Conservation (phyloP, 2,329 filamentous ascomycete species). For the Colletotrichum tropicicola region DNA sequence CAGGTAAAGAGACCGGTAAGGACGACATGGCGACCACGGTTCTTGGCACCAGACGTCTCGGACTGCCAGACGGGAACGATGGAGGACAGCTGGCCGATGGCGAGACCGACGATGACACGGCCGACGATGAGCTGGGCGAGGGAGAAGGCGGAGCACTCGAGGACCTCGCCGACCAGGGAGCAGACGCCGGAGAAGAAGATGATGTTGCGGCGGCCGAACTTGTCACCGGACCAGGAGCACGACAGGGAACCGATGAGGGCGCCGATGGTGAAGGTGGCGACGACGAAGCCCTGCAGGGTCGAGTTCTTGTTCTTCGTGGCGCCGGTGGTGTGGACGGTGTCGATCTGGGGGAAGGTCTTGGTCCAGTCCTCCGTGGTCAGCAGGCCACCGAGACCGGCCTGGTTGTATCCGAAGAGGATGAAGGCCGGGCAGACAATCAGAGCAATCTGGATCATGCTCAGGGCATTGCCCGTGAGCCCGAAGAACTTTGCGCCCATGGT, state of each 20-base stretch:
- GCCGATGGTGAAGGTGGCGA: conserved; percentile 47
- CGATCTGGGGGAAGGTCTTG: conserved; percentile 47
- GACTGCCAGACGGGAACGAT: conserved; percentile 52
- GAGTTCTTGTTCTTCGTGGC: conserved; percentile 40
- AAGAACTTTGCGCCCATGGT: conserved; percentile 33
- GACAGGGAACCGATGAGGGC: conserved; percentile 46
- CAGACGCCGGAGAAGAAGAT: conserved; percentile 41
- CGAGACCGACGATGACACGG: conserved; percentile 50
- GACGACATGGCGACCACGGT: conserved; percentile 53
- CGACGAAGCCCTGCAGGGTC: conserved; percentile 47
- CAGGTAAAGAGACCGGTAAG: conserved; percentile 38
- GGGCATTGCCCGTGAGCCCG: conserved; percentile 45
- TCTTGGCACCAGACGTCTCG: conserved; percentile 47
- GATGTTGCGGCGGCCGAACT: conserved; percentile 43
- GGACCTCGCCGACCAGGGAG: conserved; percentile 44
- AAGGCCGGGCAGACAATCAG: conserved; percentile 53
- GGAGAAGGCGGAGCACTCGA: conserved; percentile 44
- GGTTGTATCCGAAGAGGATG: conserved; percentile 52
- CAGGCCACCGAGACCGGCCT: conserved; percentile 48
- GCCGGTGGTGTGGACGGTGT: conserved; percentile 45
- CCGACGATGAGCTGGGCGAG: conserved; percentile 53
- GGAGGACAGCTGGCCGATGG: conserved; percentile 47
- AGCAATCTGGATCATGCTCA: conserved; percentile 47
- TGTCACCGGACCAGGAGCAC: conserved; percentile 45
- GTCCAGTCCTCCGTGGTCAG: conserved; percentile 43